Evolutionary conservation across 2,329 filamentous ascomycete genomes (phyloP), one percentile per base, ranked within the genome.

Genomic region (Diaporthe sp.): DNA sequence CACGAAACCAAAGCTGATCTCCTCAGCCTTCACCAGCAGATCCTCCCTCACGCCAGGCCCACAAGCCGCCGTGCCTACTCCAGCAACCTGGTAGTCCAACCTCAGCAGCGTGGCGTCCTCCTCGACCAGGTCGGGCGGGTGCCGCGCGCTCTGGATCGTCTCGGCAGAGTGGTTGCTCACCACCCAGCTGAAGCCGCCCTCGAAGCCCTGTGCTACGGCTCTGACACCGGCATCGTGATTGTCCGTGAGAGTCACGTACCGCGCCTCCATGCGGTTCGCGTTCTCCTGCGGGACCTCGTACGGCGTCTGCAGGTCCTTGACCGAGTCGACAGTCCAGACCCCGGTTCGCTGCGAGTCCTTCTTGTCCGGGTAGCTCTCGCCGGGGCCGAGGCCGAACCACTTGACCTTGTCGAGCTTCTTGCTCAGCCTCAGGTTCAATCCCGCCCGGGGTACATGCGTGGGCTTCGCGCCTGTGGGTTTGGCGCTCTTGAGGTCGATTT

Each of bases 211-310:
- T 10, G 79, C 77, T 25, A 78, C 78, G 13, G 82, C 82, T 47
- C 81, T 77, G 42, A 86, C 74, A 22, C 84, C 82, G 9, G 76
- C 77, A 10, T 79, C 81, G 34, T 81, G 80, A 20, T 76, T 76
- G 72, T 81, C 80, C 10, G 75, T 71, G 31, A 82, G 75, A 4
- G 74, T 79, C 9, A 93, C 82, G 89, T 90, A 94, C 9, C 89
- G 85, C 0, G 89, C 90, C 47, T 90, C 90, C 73, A 89, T 90
- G 20, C 90, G 86, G 81, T 94, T 94, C 1, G 91, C 91, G 71
- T 89, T 90, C 79, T 94, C 92, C 80, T 94, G 92, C 0, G 92
- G 92, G 31, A 91, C 90, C 25, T 94, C 92, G 79, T 93, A 94
- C 1, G 86, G 85, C 0, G 88, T 87, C 80, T 89, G 88, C 37